phyloP scores from a whole-genome alignment of 2,329 filamentous ascomycete species.

The Pseudogymnoascus sp. region DNA sequence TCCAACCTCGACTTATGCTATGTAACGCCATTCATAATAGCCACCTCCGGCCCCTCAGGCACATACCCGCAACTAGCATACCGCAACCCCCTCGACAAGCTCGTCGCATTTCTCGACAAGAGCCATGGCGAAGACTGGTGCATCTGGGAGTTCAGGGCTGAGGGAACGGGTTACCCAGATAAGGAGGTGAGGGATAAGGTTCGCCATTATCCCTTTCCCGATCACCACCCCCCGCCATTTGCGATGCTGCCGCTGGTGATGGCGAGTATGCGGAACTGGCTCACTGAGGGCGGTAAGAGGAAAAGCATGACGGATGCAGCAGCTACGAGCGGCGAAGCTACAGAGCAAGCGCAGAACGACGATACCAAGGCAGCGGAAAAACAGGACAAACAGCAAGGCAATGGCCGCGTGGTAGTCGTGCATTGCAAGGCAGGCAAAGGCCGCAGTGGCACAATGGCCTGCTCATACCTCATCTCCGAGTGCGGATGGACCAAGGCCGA shows the following conservation, averaged over 20 bases:
- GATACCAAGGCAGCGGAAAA: constrained; percentile 12
- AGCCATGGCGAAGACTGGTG: constrained; percentile 81
- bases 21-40: constrained; percentile 72
- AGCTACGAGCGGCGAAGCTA: constrained; percentile 16
- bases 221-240: constrained; percentile 95
- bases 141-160: constrained; percentile 96
- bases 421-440: constrained; percentile 98
- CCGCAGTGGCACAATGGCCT: constrained; percentile 78
- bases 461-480: constrained; percentile 84
- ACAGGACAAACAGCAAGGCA: constrained; percentile 29
- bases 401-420: constrained; percentile 68
- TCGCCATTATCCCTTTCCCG: constrained; percentile 90
- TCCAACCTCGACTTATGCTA: constrained; percentile 92
- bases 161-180: constrained; percentile 93
- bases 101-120: constrained; percentile 80
- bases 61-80: constrained; percentile 89
- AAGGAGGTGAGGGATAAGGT: constrained; percentile 78
- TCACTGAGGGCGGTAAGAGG: constrained; percentile 36
- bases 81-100: constrained; percentile 80
- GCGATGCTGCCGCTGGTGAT: constrained; percentile 79
- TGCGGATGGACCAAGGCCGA: constrained; percentile 62
- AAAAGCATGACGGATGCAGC: constrained; percentile 12
- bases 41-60: constrained; percentile 74
- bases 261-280: constrained; percentile 91
- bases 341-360: constrained; percentile 14